Evolutionary conservation across 352 stramenopile species (phyloP), one percentile per base, ranked within the genome.

Genomic region (Phytophthora aleatoria): DNA sequence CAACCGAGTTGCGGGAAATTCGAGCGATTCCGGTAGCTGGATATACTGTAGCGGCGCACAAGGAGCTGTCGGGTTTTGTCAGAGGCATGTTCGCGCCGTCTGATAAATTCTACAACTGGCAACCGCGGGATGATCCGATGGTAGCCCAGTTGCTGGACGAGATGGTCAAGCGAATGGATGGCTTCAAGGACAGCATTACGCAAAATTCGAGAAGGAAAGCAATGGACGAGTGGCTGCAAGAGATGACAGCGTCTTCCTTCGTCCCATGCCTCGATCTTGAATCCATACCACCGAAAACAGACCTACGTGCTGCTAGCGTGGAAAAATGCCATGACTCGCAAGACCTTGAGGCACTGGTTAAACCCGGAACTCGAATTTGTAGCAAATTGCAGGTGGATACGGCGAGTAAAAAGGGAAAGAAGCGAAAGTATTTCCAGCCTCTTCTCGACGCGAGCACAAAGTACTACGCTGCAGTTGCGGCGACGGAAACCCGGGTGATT

Each of bases 181-280:
- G 13, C 1, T 66, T 71, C 20, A 67, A 67, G 12, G 63, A 66
- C 0, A 71, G 63, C 26, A 8, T 2, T 35, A 36, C 36, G 1
- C 57, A 71, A 26, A 49, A 16, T 7, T 15, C 7, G 24, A 45
- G 64, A 10, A 1, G 9, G 24, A 56, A 60, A 15, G 27, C n/a
- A 5, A 13, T 67, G 4, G 20, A n/a, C 2, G 26, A 44, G 1
- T 67, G 57, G 64, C 45, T 42, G 26, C 1, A 60, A 5, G 51
- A 60, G 12, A 67, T 72, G 57, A 53, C 57, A 5, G 50, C 30
- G 16, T 27, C 35, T 33, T 56, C 63, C 2, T 72, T 72, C 12
- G 16, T 44, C 4, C 54, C 57, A 31, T 60, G 28, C 2, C 30
- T 71, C 7, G 38, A 72, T 38, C 47, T 72, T 8, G 31, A 16